Conservation (phyloP, 2,329 filamentous ascomycete genomes). For the Graphilbum fragrans region DNA sequence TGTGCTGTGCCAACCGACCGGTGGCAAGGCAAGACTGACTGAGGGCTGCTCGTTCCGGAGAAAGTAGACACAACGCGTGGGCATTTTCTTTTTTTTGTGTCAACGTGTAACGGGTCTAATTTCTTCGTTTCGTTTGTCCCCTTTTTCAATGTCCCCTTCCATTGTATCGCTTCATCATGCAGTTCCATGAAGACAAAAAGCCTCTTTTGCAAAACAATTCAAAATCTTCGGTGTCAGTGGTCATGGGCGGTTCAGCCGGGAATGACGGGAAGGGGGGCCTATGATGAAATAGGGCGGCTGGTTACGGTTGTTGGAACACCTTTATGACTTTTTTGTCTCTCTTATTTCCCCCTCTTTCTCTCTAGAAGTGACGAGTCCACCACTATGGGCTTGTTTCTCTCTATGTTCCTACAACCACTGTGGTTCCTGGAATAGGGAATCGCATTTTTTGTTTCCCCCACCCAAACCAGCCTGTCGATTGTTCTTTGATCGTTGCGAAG, state of each 20-base stretch:
- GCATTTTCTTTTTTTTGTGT: not conserved
- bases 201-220: not conserved
- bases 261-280: not conserved
- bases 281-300: not conserved
- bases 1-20: slow-evolving; percentile 98
- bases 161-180: not conserved
- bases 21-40: slow-evolving; percentile 96
- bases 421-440: not conserved
- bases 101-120: not conserved
- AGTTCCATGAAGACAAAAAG: not conserved
- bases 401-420: slow-evolving; percentile 4
- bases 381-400: slow-evolving; percentile 24
- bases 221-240: not conserved
- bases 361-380: not conserved
- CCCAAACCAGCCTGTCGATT: not conserved
- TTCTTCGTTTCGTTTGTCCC: slow-evolving; percentile 1
- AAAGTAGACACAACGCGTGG: slow-evolving; percentile 62
- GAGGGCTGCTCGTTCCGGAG: slow-evolving; percentile 99
- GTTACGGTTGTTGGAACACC: not conserved
- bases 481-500: not conserved
- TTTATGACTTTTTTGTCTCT: not conserved
- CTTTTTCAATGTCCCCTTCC: not conserved
- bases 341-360: not conserved
- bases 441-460: slow-evolving; percentile 11
- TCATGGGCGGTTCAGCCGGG: not conserved